phyloP scores from a whole-genome alignment of 371 early-diverging fungal species.

The Funneliformis caledonium region DNA sequence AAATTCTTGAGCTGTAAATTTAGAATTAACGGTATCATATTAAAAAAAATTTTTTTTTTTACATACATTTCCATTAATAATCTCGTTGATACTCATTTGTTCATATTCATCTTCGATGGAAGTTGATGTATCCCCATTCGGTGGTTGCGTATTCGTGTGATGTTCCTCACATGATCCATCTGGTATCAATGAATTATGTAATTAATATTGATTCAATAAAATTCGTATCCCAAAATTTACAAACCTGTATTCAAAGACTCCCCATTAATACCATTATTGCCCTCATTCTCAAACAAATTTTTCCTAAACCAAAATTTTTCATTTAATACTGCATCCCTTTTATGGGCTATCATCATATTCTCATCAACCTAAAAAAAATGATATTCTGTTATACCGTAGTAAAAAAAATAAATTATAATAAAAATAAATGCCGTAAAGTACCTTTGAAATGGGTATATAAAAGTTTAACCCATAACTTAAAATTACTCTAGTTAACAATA shows the following conservation, averaged over 20 bases:
- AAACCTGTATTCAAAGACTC: not conserved
- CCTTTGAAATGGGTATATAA: conserved; percentile 95
- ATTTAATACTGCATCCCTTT: conserved; percentile 79
- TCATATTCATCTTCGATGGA: conserved; percentile 64
- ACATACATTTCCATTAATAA: conserved; percentile 88
- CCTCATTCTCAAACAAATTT: conserved; percentile 66
- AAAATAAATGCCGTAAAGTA: conserved; percentile 41
- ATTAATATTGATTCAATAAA: no score
- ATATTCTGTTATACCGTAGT: not conserved
- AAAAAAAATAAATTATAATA: conserved; percentile 14
- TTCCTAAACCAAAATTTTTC: conserved; percentile 92
- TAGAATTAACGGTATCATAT: not conserved
- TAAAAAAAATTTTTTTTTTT: not conserved
- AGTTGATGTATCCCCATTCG: not conserved
- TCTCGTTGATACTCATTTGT: conserved; percentile 89
- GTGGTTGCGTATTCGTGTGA: not conserved
- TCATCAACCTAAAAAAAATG: conserved; percentile 76
- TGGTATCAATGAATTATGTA: not conserved
- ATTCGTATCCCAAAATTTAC: not conserved
- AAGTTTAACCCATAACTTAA: conserved; percentile 91
- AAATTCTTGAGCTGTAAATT: conserved; percentile 18
- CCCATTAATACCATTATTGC: not conserved
- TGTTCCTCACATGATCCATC: not conserved
- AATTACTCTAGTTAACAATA: conserved; percentile 90
- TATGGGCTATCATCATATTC: conserved; percentile 93